Conservation (phyloP, 2,329 filamentous ascomycete genomes). For the Alternaria burnsii region DNA sequence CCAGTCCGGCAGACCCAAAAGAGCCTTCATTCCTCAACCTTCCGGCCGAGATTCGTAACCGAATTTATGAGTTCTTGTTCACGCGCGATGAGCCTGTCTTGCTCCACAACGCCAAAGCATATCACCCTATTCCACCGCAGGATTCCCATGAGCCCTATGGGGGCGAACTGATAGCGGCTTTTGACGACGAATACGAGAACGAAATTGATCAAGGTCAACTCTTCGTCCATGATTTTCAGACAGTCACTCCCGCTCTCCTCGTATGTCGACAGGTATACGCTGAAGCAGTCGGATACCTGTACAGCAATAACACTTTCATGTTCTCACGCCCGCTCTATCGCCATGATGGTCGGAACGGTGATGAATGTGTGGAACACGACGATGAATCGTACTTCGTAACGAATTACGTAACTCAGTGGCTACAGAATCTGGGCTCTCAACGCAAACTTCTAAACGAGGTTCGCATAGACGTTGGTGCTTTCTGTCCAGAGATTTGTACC, state of each 20-base stretch:
- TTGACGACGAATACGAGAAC: not conserved
- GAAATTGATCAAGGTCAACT: not conserved
- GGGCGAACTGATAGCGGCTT: too few relatives aligned
- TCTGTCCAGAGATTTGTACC: not conserved
- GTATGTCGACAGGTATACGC: not conserved
- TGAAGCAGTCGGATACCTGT: not conserved
- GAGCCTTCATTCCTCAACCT: not conserved
- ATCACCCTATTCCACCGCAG: not conserved
- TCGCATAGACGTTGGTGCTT: not conserved
- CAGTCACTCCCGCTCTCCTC: not conserved
- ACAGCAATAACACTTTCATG: not conserved
- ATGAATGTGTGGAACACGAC: too few relatives aligned
- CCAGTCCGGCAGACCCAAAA: not conserved
- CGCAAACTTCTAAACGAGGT: not conserved
- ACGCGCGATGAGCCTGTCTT: constrained; percentile 11
- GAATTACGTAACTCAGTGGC: not conserved
- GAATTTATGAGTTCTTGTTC: constrained; percentile 20
- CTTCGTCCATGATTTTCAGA: not conserved
- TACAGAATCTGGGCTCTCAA: not conserved
- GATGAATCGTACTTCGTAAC: not conserved
- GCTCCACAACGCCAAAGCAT: not conserved
- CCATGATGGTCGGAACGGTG: too few relatives aligned
- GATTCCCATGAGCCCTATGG: too few relatives aligned
- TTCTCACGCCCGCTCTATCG: not conserved
- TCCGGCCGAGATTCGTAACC: constrained; percentile 14